Evolutionary conservation across 441 rosid genomes (phyloP).

Genomic region (Gossypium lobatum): DNA sequence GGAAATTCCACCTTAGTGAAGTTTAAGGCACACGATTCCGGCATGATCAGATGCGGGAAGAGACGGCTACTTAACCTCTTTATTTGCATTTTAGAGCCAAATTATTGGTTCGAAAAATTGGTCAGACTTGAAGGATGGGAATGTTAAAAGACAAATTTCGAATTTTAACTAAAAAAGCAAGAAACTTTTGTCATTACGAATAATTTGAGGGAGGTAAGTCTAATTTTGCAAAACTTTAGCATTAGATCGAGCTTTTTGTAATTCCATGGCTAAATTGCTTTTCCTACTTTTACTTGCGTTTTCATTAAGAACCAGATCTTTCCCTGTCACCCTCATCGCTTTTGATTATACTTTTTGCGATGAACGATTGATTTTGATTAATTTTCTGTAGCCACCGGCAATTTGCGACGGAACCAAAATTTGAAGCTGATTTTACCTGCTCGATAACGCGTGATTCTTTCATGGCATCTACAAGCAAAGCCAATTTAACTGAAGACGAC

Average conservation of each 20-base stretch:
- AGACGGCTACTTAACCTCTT: no score
- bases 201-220: neutral
- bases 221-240: neutral
- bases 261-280: neutral
- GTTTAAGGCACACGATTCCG: no score
- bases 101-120: no score
- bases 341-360: neutral
- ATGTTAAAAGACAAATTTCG: neutral
- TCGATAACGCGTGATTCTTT: constrained; percentile 14
- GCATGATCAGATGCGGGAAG: no score
- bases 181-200: neutral
- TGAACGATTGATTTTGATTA: neutral
- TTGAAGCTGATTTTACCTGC: neutral
- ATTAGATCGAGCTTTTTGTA: neutral
- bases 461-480: constrained; percentile 69
- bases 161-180: neutral
- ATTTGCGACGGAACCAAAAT: neutral
- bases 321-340: neutral
- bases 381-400: neutral
- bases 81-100: no score
- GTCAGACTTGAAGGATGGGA: neutral
- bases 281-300: neutral
- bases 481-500: constrained; percentile 39
- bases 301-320: neutral
- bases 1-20: no score